phyloP scores from a whole-genome alignment of 192 early-diverging fungal species.

The Entomortierella lignicola region DNA sequence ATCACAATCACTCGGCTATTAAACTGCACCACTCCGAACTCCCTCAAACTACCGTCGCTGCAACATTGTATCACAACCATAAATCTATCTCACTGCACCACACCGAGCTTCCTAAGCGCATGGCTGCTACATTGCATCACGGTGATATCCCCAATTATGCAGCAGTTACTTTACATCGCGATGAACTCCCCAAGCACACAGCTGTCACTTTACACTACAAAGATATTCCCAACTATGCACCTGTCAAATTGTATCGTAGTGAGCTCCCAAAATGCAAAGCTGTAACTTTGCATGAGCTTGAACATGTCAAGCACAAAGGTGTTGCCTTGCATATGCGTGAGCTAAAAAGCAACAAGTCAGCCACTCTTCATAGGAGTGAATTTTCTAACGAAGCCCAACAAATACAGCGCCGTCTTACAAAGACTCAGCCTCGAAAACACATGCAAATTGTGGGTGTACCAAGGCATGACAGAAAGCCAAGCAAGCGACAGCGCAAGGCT shows the following conservation, averaged over 20 bases:
- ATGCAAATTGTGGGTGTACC: background rate
- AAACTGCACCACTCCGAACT: background rate
- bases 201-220: too few species aligned
- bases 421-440: background rate
- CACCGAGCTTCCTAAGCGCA: background rate
- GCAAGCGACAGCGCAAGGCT: slow-evolving; percentile 30
- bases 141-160: too few species aligned
- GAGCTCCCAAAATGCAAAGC: too few species aligned
- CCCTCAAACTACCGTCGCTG: background rate
- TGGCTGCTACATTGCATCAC: background rate
- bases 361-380: background rate
- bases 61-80: background rate
- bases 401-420: background rate
- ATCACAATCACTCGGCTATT: background rate
- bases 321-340: too few species aligned
- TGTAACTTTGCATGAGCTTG: too few species aligned
- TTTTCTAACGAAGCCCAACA: background rate
- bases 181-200: too few species aligned
- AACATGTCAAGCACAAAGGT: too few species aligned
- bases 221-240: too few species aligned
- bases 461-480: slow-evolving; percentile 2
- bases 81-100: background rate
- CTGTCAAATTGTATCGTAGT: too few species aligned
- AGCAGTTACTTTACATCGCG: too few species aligned
- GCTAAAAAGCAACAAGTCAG: background rate